Base-by-base conservation (phyloP, 2,329 filamentous ascomycete genomes). In the Tolypocladium ophioglossoides region DNA sequence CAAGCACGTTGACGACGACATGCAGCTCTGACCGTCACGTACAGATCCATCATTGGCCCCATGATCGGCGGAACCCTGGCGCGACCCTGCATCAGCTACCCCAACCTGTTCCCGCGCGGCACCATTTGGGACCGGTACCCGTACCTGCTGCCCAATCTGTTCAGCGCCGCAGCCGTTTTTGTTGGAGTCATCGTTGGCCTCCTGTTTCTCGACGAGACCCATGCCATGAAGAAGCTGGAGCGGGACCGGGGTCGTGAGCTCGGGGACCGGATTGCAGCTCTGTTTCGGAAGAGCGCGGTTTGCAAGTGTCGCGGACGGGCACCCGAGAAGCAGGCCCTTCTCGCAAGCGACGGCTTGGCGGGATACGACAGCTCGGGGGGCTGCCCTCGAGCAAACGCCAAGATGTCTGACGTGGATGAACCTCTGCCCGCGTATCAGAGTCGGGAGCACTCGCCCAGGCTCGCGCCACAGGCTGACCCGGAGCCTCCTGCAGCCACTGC, bases 131-230 rank as follows among this genome's bases (percentile, higher is more conserved):
- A 92, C 54, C 76, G 74, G 40, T 97, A 86, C 68, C 94, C 94
- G 0, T 99, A 96, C 70, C 80, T 97, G 40, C 79, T 96, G 51
- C 91, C 91, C 38, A 96, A 96, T 69, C 72, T 96, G n/a, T 87
- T 96, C 61, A 95, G 91, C 70, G 86, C 90, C 35, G 74, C 76
- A n/a, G 83, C 94, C 18, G 86, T 95, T 11, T 72, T 86, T 40
- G 75, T 87, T 58, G 89, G 91, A 20, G 85, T 96, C 49, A 67
- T 85, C 4, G 79, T 94, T 52, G 91, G 91, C 20, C 75, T 95
- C 53, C 72, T 96, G 22, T 96, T 96, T 66, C 77, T 99, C 54
- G 91, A 99, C 67, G 94, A 99, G 73, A 97, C 94, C 1, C 94
- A 99, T 66, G 80, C 85, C 51, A 84, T 88, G 67, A 87, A 87